Conservation (phyloP, 345 rosid genomes). For the Brassica napus region DNA sequence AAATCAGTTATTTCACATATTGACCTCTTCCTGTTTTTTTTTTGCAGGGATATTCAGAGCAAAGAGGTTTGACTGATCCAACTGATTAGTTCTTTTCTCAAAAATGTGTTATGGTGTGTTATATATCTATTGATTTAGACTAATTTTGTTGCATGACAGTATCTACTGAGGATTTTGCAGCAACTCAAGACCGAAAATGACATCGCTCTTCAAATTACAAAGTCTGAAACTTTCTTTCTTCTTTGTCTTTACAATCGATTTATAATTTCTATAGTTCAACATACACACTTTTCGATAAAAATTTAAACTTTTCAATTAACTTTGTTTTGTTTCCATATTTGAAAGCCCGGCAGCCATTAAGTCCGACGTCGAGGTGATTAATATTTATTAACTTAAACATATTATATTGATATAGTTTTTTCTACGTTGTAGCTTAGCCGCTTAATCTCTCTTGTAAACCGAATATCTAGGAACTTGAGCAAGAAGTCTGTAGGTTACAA, state of each 20-base stretch:
- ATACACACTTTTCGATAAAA: not conserved
- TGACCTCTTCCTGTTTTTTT: not conserved
- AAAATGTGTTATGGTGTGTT: not conserved
- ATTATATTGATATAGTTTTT: not conserved
- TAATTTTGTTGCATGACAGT: conserved; percentile 40
- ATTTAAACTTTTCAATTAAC: not conserved
- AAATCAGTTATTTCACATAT: not conserved
- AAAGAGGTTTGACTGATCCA: conserved; percentile 49
- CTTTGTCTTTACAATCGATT: not conserved
- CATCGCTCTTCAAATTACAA: conserved; percentile 56
- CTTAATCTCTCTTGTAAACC: too few species aligned
- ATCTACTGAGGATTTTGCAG: conserved; percentile 56
- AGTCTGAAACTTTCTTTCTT: conserved; percentile 40
- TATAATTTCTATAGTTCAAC: not conserved
- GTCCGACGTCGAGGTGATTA: conserved; percentile 60
- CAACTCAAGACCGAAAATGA: conserved; percentile 64
- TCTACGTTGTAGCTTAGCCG: too few species aligned
- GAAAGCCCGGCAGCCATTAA: conserved; percentile 58
- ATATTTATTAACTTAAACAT: not conserved
- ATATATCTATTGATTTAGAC: not conserved
- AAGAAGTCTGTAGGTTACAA: conserved; percentile 63
- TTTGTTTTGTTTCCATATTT: not conserved
- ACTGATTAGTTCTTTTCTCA: not conserved
- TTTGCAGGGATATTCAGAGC: conserved; percentile 51
- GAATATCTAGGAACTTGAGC: conserved; percentile 55